phyloP scores from a whole-genome alignment of 257 asterid species.

The Leptodermis oblonga region DNA sequence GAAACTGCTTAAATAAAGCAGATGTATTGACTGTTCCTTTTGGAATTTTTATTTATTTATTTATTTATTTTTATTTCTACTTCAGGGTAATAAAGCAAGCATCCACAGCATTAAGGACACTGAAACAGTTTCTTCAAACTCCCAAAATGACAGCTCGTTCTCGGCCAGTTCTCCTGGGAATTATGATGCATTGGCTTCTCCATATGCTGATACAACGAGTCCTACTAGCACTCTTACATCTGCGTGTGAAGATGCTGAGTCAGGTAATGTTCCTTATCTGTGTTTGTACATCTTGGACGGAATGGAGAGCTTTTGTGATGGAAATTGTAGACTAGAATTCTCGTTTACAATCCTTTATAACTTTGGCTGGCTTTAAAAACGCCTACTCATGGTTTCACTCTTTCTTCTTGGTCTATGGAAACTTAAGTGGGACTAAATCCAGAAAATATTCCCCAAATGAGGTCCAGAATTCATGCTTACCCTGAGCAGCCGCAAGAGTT shows the following conservation, averaged over 20 bases:
- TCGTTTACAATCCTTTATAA: neutral
- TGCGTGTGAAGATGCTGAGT: slow-evolving; percentile 81
- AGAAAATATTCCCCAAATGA: slow-evolving; percentile 62
- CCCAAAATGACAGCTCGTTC: slow-evolving; percentile 58
- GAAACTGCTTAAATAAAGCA: neutral
- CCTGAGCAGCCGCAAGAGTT: slow-evolving; percentile 50
- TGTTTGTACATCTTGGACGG: neutral
- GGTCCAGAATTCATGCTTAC: slow-evolving; percentile 49
- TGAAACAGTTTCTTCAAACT: slow-evolving; percentile 41
- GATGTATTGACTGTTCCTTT: neutral
- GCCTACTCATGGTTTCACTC: slow-evolving; percentile 1
- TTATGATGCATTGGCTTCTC: slow-evolving; percentile 29
- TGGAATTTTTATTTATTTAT: neutral
- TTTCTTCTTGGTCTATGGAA: slow-evolving; percentile 20
- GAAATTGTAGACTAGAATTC: neutral
- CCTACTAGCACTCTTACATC: slow-evolving; percentile 85
- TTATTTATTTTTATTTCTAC: no score
- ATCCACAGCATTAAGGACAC: slow-evolving; percentile 41
- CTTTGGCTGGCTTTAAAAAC: slow-evolving; percentile 1
- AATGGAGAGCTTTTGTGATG: neutral
- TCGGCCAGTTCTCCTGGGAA: slow-evolving; percentile 53
- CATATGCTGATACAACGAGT: slow-evolving; percentile 47
- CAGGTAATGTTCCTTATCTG: slow-evolving; percentile 43
- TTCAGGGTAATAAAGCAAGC: slow-evolving; percentile 77
- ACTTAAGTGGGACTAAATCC: slow-evolving; percentile 29